phyloP scores from a whole-genome alignment of 2,329 filamentous ascomycete species.

The Tolypocladium sp. region DNA sequence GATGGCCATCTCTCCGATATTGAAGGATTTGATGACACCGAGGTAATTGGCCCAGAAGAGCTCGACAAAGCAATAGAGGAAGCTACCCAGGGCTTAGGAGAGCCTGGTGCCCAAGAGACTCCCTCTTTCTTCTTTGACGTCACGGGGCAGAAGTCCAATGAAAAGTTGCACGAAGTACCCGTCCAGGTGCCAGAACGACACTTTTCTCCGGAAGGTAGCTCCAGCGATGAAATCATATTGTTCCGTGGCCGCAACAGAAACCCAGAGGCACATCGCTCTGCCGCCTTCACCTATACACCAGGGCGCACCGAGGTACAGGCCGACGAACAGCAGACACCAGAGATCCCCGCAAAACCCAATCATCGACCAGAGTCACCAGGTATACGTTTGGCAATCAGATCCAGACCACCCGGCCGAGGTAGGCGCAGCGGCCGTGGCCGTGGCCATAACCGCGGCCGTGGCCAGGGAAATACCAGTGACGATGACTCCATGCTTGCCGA shows the following conservation, averaged over 20 bases:
- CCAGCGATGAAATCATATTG: slow-evolving; percentile 60
- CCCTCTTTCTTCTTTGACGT: slow-evolving; percentile 28
- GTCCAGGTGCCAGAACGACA: slow-evolving; percentile 10
- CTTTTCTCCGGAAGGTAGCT: slow-evolving; percentile 23
- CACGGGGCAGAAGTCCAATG: slow-evolving; percentile 13
- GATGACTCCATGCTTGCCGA: slow-evolving; percentile 55
- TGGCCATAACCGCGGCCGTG: background rate
- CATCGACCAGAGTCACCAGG: background rate
- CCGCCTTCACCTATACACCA: background rate
- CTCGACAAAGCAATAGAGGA: slow-evolving; percentile 8
- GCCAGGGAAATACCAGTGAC: slow-evolving; percentile 15
- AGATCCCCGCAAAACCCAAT: background rate
- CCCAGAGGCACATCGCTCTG: slow-evolving; percentile 5
- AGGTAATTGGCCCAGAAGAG: slow-evolving; percentile 9
- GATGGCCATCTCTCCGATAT: background rate
- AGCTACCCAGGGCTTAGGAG: background rate
- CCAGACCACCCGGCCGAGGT: background rate
- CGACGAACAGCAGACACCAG: background rate
- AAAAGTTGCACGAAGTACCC: background rate
- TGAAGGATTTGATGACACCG: background rate
- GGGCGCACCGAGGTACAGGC: background rate
- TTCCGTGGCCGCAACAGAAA: slow-evolving; percentile 47
- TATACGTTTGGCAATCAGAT: background rate
- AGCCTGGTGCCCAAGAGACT: background rate
- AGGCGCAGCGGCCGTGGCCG: background rate